Evolutionary conservation across 1,284 basidiomycete species (phyloP).

Genomic region (Leccinum glutinopallens): DNA sequence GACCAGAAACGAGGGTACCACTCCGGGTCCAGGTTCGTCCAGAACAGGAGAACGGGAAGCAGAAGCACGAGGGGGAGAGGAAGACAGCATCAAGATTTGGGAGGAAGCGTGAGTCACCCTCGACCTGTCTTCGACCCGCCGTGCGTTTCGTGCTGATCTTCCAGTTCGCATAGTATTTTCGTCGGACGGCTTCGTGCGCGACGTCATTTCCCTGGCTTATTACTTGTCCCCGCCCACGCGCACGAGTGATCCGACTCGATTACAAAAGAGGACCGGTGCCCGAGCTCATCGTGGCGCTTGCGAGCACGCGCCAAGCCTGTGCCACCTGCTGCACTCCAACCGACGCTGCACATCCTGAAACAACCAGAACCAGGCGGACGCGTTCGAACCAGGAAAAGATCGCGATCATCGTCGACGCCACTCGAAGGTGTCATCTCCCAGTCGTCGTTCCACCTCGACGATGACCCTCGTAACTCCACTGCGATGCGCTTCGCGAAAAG

Average conservation of each 20-base stretch:
- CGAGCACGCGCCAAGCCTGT: conserved; percentile 33
- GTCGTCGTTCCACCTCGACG: conserved; percentile 3
- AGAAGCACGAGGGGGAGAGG: too few species aligned
- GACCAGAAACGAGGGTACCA: not conserved
- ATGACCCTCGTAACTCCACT: conserved; percentile 18
- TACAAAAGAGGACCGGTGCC: conserved; percentile 45
- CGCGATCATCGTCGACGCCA: too few species aligned
- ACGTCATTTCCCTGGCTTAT: too few species aligned
- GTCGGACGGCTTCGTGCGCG: too few species aligned
- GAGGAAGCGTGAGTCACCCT: too few species aligned
- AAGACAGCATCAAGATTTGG: too few species aligned
- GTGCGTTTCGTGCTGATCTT: conserved; percentile 12
- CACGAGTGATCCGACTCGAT: conserved; percentile 27
- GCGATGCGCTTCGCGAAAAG: conserved; percentile 66
- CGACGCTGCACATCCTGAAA: conserved; percentile 34
- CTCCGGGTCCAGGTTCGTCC: not conserved
- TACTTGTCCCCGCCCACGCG: not conserved
- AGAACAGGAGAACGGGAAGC: too few species aligned
- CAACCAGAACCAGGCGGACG: conserved; percentile 21
- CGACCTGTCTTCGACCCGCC: too few species aligned
- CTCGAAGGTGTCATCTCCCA: too few species aligned
- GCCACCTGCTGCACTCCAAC: conserved; percentile 33
- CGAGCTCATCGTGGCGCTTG: conserved; percentile 13
- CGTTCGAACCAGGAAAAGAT: too few species aligned
- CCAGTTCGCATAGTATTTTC: too few species aligned